These are phyloP conservation scores for Paramecium sonneborni DNA, from an alignment of 73 alveolate genomes.

Conservation along the genomic window DNA sequence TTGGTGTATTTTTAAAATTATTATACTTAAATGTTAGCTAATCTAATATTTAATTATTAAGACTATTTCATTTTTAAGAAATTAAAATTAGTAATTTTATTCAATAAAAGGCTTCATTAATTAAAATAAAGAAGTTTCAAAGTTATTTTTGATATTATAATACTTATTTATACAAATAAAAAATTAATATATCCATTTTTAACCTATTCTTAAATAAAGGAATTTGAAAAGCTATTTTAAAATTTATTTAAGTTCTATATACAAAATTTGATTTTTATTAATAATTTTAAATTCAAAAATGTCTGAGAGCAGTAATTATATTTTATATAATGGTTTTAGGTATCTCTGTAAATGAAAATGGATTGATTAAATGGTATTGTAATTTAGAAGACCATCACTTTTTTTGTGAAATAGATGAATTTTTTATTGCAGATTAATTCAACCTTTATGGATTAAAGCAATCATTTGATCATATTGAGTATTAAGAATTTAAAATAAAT, in stretches of 20 bases:
- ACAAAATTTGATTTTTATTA: neutral
- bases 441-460: constrained; percentile 84
- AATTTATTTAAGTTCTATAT: neutral
- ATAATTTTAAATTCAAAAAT: neutral
- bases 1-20: too few species aligned
- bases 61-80: too few species aligned
- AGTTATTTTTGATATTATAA: too few species aligned
- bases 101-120: too few species aligned
- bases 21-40: too few species aligned
- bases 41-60: too few species aligned
- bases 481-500: constrained; percentile 54
- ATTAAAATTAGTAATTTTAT: too few species aligned
- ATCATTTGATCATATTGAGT: constrained; percentile 33
- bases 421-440: constrained; percentile 83
- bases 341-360: neutral
- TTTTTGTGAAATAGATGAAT: constrained; percentile 89
- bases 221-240: neutral
- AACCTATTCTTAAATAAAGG: too few species aligned
- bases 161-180: too few species aligned
- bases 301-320: neutral
- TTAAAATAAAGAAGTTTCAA: too few species aligned
- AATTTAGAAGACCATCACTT: constrained; percentile 90
- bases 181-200: too few species aligned
- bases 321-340: neutral
- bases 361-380: constrained; percentile 92